Evolutionary conservation across 140 eudicot genomes (phyloP).

Genomic region (Anethum foeniculum): DNA sequence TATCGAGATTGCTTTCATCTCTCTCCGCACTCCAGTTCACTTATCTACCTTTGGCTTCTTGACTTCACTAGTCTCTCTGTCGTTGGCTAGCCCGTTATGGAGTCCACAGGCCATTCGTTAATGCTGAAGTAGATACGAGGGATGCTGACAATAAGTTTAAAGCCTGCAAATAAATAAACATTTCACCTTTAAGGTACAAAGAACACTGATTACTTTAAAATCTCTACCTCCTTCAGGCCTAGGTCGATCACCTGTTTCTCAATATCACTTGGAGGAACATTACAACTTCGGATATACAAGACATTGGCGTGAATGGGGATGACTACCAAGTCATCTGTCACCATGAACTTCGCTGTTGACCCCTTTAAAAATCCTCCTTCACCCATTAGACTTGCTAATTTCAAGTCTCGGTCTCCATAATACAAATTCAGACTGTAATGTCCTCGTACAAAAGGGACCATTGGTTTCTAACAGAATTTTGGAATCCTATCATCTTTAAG

Average conservation of each 20-base stretch:
- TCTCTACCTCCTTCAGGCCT: background rate
- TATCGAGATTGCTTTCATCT: too few relatives aligned
- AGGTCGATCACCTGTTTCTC: background rate
- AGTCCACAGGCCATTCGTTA: background rate
- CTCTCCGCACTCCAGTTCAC: too few relatives aligned
- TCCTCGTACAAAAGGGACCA: background rate
- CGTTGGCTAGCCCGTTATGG: background rate
- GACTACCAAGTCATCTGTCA: background rate
- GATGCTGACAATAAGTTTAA: background rate
- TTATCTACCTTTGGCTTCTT: background rate
- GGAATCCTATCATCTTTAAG: background rate
- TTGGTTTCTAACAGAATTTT: too few relatives aligned
- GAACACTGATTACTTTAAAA: too few relatives aligned
- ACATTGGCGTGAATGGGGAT: background rate
- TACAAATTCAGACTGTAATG: fast-evolving
- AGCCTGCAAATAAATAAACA: background rate
- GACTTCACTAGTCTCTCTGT: background rate
- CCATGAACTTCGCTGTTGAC: background rate
- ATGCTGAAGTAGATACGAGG: background rate
- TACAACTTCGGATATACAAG: background rate
- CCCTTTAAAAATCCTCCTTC: background rate
- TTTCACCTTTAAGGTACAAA: background rate
- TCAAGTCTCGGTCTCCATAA: background rate
- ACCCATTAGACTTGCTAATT: background rate
- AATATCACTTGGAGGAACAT: background rate